These are phyloP conservation scores for Xylaria nigripes DNA, from an alignment of 495 filamentous ascomycete genomes.

Conservation along the genomic window DNA sequence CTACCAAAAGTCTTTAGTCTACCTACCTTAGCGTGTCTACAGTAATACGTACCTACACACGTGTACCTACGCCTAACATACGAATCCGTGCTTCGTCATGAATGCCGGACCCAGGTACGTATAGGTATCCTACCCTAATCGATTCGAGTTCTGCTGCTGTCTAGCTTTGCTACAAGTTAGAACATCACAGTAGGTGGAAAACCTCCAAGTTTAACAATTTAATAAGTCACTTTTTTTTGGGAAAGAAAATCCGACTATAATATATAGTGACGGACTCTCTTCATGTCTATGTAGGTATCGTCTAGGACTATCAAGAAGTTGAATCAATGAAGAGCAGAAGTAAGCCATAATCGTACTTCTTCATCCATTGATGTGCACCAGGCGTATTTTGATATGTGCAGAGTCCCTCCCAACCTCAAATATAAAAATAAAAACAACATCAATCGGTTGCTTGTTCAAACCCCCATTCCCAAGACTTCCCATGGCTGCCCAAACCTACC, in stretches of 20 bases:
- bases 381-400: not conserved
- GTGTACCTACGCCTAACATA: too few relatives aligned
- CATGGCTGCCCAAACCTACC: not conserved
- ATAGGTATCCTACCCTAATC: too few relatives aligned
- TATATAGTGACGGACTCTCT: not conserved
- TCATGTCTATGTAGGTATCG: not conserved
- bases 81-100: too few relatives aligned
- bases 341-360: not conserved
- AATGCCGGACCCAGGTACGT: too few relatives aligned
- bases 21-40: too few relatives aligned
- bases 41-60: too few relatives aligned
- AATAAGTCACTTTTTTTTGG: not conserved
- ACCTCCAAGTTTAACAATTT: too few relatives aligned
- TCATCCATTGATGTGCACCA: not conserved
- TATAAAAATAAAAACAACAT: not conserved
- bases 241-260: not conserved
- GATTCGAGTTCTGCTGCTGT: too few relatives aligned
- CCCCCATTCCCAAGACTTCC: constrained; percentile 2
- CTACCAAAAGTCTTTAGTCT: too few relatives aligned
- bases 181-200: too few relatives aligned
- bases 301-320: constrained; percentile 1
- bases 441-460: not conserved
- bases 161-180: too few relatives aligned
- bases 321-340: not conserved
- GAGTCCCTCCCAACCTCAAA: not conserved